Conservation (phyloP, 345 rosid genomes). For the Diplotaxis tenuifolia region DNA sequence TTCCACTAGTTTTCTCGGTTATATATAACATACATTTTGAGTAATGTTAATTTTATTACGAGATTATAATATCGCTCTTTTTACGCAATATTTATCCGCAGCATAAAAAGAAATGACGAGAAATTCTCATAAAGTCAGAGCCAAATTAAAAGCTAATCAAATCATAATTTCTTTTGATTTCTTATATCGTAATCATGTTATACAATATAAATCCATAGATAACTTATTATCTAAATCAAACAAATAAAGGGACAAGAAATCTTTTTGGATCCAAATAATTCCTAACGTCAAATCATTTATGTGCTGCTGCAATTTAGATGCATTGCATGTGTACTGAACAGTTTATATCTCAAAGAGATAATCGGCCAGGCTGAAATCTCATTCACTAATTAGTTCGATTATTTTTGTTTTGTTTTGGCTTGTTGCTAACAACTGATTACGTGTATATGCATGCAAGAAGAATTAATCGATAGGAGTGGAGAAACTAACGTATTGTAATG, state of each 20-base stretch:
- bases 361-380: not conserved
- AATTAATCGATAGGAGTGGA: not conserved
- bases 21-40: too few species aligned
- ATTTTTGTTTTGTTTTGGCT: not conserved
- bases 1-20: too few species aligned
- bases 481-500: not conserved
- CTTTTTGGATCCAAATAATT: slow-evolving; percentile 10
- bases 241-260: slow-evolving; percentile 28
- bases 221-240: not conserved
- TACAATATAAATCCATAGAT: not conserved
- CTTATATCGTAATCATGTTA: not conserved
- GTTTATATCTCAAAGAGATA: slow-evolving; percentile 3
- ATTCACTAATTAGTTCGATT: not conserved
- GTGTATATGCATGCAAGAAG: slow-evolving; percentile 14
- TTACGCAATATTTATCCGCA: not conserved
- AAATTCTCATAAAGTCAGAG: not conserved
- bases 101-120: not conserved
- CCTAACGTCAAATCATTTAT: slow-evolving; percentile 14
- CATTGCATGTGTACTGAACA: slow-evolving; percentile 31
- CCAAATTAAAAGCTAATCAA: not conserved
- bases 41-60: not conserved
- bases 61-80: not conserved
- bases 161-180: not conserved
- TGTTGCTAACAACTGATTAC: slow-evolving; percentile 8
- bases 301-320: slow-evolving; percentile 18